Evolutionary conservation across 108 stramenopile genomes (phyloP).

Genomic region (Cyclotella cryptica): DNA sequence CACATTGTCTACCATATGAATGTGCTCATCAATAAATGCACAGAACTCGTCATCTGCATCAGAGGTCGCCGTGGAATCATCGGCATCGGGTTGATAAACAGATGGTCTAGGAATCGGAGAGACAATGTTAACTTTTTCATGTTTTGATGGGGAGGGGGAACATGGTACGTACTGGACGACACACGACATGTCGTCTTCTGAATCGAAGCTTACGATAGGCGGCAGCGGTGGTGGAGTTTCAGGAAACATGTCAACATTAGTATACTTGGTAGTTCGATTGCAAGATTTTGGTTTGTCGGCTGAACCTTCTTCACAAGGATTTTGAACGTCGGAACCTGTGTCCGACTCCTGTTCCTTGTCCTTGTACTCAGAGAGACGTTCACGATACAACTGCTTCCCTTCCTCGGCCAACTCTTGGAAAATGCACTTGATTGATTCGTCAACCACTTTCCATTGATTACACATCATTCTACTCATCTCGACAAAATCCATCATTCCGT

Average conservation of each 20-base stretch:
- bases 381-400: constrained; percentile 2
- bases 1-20: constrained; percentile 12
- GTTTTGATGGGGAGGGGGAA: not conserved
- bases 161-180: not conserved
- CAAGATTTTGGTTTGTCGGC: not conserved
- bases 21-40: not conserved
- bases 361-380: constrained; percentile 3
- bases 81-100: not conserved
- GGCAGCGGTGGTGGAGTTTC: not conserved
- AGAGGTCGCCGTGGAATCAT: not conserved
- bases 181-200: not conserved
- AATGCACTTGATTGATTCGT: not conserved
- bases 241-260: not conserved
- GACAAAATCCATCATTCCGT: constrained; percentile 15
- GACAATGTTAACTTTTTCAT: not conserved
- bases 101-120: not conserved
- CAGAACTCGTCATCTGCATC: constrained; percentile 12
- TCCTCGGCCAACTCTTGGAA: constrained; percentile 26
- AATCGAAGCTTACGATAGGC: not conserved
- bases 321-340: not conserved
- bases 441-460: constrained; percentile 21
- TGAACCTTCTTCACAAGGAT: not conserved
- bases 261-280: not conserved
- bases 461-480: constrained; percentile 23
- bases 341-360: not conserved